Evolutionary conservation across 148 eudicot species (phyloP), one percentile per base, ranked within the genome.

Genomic region (Rhododendron ovatum): DNA sequence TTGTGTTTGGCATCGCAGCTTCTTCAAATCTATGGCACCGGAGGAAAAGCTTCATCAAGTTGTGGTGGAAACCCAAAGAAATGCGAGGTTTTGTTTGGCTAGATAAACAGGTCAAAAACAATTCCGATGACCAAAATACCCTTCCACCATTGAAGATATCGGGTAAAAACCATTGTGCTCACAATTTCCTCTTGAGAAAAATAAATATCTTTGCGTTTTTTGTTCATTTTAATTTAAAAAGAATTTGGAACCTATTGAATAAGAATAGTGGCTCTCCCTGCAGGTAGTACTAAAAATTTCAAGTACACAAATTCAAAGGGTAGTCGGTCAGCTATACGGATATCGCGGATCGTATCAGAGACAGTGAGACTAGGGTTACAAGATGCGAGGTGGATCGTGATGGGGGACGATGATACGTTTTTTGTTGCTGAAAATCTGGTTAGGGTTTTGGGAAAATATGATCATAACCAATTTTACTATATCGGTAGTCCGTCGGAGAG

Each of bases 371-470:
- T 92, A 78, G 88, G 88, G 1, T 41, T 78, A 43, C 6, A 45
- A 45, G 81, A 45, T 1, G 81, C n/a, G 20, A 78, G 81, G 55
- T 78, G 95, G 95, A 57, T 91, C 12, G 93, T 93, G 10, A 88
- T 93, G 93, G 95, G 93, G 1, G 98, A 94, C 53, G 98, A 94
- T 11, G 98, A 94, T 48, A 94, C 94, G 6, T 84, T 94, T 0
- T 92, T 94, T 74, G 87, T 91, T 5, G 83, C 89, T 1, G 92
- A 93, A 17, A 94, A 94, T 78, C 63, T 94, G 82, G 88, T 94
- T 11, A 81, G 93, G 86, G 94, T 94, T 39, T 53, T 94, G 47
- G 76, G 45, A 17, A 93, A 94, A 57, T 94, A 94, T 61, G 94
- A 94, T 55, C 95, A 93, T 85, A 92, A 81, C 9, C 82, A 88